Conservation (phyloP, 495 filamentous ascomycete genomes). For the Pseudotulostoma volvatum region DNA sequence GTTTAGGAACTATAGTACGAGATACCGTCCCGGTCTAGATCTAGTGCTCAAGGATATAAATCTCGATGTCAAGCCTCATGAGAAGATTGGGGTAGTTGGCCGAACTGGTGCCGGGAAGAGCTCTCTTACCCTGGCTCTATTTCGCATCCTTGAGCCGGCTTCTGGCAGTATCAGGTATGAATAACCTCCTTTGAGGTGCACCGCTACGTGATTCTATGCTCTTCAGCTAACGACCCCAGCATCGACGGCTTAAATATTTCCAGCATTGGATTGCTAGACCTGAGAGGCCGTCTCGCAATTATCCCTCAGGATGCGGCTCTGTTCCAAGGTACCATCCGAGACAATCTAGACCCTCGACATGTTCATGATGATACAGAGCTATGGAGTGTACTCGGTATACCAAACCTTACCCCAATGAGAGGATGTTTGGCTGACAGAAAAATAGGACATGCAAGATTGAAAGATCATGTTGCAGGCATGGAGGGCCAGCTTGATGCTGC, state of each 20-base stretch:
- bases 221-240: conserved; percentile 11
- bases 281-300: conserved; percentile 83
- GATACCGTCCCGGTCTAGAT: conserved; percentile 78
- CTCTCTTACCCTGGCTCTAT: conserved; percentile 81
- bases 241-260: conserved; percentile 85
- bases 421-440: conserved; percentile 1
- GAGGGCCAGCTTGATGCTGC: conserved; percentile 74
- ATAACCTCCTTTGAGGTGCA: not conserved
- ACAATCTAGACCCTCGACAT: conserved; percentile 90
- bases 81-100: conserved; percentile 96
- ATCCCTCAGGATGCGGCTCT: conserved; percentile 97
- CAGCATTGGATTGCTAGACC: conserved; percentile 74
- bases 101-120: conserved; percentile 95
- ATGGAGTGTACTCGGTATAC: conserved; percentile 86
- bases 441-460: conserved; percentile 80
- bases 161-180: conserved; percentile 53
- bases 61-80: conserved; percentile 79
- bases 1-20: conserved; percentile 84
- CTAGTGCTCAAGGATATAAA: conserved; percentile 85
- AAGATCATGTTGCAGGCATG: conserved; percentile 81
- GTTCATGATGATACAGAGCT: conserved; percentile 95
- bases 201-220: not conserved
- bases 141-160: conserved; percentile 84
- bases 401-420: no score
- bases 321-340: conserved; percentile 89